These are phyloP conservation scores for Aspergillus mulundensis DNA, from an alignment of 495 filamentous ascomycete species.

Conservation along the genomic window DNA sequence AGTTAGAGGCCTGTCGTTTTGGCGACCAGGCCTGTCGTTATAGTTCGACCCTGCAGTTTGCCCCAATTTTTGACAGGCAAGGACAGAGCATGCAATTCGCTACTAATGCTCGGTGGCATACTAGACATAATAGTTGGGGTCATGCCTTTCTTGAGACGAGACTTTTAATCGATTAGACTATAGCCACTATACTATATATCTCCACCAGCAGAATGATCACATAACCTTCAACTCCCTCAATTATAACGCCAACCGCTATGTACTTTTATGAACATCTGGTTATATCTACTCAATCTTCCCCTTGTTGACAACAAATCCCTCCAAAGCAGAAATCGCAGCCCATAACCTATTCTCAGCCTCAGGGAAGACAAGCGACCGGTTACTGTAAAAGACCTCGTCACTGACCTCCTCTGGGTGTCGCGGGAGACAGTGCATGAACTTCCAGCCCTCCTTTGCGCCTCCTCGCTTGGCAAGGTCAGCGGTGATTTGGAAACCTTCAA, in stretches of 20 bases:
- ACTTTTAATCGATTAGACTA: not conserved
- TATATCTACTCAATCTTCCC: conserved; percentile 55
- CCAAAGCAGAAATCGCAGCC: conserved; percentile 79
- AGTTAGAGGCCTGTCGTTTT: no score
- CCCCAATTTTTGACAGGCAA: no score
- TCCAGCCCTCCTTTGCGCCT: conserved; percentile 85
- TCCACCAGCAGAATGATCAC: not conserved
- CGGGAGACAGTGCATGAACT: conserved; percentile 99
- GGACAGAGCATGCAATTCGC: no score
- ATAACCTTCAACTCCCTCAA: not conserved
- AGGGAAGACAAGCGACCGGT: conserved; percentile 76
- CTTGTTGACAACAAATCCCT: conserved; percentile 88
- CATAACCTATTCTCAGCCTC: conserved; percentile 95
- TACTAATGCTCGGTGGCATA: no score
- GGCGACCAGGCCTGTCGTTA: no score
- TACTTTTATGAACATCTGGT: not conserved
- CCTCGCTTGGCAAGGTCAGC: conserved; percentile 74
- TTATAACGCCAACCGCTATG: not conserved
- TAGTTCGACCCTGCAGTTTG: no score
- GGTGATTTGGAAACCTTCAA: conserved; percentile 87
- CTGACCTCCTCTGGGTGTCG: conserved; percentile 89
- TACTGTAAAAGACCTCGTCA: conserved; percentile 89
- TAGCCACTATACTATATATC: not conserved
- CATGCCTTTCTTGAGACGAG: no score
- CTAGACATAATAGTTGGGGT: no score